These are phyloP conservation scores for Orbilia javanica DNA, from an alignment of 2,329 filamentous ascomycete genomes.

Conservation along the genomic window DNA sequence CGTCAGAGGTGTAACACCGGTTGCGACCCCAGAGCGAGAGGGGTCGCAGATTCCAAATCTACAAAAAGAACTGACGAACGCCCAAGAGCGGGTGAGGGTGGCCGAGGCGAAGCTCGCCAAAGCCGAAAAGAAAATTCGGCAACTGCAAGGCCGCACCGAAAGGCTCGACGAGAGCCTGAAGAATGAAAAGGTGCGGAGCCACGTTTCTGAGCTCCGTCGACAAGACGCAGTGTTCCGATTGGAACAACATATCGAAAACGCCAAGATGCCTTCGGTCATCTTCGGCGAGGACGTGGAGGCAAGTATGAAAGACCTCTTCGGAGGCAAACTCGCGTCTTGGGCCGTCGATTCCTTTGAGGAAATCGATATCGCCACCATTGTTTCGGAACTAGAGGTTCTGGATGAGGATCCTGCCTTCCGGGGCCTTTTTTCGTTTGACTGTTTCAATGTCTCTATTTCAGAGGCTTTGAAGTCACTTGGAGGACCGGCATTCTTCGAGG, in stretches of 20 bases:
- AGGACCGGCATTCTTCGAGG: constrained; percentile 21
- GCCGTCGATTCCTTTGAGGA: constrained; percentile 4
- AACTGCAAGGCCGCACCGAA: not conserved
- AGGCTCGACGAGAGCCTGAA: not conserved
- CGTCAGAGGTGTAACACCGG: too few relatives aligned
- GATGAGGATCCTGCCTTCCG: not conserved
- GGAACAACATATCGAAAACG: not conserved
- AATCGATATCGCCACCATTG: not conserved
- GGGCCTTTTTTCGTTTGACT: not conserved
- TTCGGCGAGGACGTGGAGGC: not conserved
- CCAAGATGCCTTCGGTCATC: not conserved
- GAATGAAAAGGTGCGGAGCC: not conserved
- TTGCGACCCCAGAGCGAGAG: not conserved
- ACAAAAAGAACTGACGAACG: not conserved
- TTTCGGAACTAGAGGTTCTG: not conserved
- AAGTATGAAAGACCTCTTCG: constrained; percentile 11
- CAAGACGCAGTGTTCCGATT: not conserved
- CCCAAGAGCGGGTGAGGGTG: not conserved
- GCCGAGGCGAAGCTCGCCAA: not conserved
- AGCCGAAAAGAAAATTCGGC: not conserved
- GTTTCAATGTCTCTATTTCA: not conserved
- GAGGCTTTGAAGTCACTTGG: not conserved
- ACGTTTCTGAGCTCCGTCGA: not conserved
- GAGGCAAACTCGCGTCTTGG: constrained; percentile 12
- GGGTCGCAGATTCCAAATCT: not conserved